phyloP scores from a whole-genome alignment of 75 land plant species.

The Picea sitchensis region DNA sequence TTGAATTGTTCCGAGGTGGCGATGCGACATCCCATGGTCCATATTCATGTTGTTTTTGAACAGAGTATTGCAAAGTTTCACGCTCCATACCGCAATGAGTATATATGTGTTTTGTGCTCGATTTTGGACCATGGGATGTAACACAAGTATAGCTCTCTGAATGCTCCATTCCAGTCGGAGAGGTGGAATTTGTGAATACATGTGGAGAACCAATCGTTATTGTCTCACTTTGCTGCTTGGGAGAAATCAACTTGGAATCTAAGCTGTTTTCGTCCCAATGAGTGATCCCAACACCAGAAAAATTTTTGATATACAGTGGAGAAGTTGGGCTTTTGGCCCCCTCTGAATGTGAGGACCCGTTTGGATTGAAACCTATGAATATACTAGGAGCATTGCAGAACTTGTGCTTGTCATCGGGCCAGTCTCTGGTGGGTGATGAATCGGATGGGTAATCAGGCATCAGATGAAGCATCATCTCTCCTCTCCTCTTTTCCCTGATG shows the following conservation, averaged over 20 bases:
- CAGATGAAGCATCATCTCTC: constrained; percentile 1
- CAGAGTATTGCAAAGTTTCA: neutral
- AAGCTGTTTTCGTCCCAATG: constrained; percentile 8
- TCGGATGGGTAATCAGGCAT: constrained; percentile 2
- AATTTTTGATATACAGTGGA: constrained; percentile 5
- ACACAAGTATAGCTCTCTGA: constrained; percentile 43
- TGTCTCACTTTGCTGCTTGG: neutral
- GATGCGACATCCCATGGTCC: neutral
- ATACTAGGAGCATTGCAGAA: neutral
- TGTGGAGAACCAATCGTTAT: neutral
- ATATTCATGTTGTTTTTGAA: neutral
- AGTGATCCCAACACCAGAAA: constrained; percentile 1
- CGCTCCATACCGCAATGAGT: neutral
- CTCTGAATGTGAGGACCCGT: neutral
- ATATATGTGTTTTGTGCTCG: constrained; percentile 4
- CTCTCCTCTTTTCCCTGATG: neutral
- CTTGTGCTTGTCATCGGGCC: neutral
- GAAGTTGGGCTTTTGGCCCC: constrained; percentile 8
- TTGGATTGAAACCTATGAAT: neutral
- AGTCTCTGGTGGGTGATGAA: neutral
- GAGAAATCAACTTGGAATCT: constrained; percentile 8
- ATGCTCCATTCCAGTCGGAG: constrained; percentile 5
- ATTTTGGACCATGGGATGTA: constrained; percentile 16
- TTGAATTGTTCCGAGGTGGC: neutral
- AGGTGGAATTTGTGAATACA: neutral